Percentiles rank a stretch among this genome's conserved stretches.
These are phyloP conservation scores for Aeschynomene evenia DNA, from an alignment of 306 rosid genomes.

Conservation along the genomic window DNA sequence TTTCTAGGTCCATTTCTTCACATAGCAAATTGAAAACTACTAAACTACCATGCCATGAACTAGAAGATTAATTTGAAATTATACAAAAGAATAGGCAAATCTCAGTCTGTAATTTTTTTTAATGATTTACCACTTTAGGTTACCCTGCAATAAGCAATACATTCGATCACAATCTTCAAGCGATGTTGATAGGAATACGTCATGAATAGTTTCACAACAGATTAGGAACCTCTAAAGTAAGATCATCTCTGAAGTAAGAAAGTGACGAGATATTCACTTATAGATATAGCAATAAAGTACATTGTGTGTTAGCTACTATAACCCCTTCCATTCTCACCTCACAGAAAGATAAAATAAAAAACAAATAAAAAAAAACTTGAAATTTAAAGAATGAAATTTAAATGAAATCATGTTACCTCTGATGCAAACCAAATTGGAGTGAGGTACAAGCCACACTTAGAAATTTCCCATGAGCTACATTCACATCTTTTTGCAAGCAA, in stretches of 20 bases:
- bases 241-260: too few species aligned
- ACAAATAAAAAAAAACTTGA: not conserved
- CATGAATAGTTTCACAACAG: not conserved
- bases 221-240: too few species aligned
- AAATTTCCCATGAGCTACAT: conserved; percentile 53
- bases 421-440: conserved; percentile 71
- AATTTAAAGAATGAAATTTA: not conserved
- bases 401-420: conserved; percentile 50
- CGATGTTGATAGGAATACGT: not conserved
- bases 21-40: not conserved
- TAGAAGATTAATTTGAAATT: not conserved
- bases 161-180: not conserved
- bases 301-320: too few species aligned
- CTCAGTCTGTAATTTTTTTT: not conserved
- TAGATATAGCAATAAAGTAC: too few species aligned
- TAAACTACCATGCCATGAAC: not conserved
- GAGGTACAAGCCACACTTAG: conserved; percentile 54
- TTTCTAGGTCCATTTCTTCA: not conserved
- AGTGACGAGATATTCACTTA: too few species aligned
- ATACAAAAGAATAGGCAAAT: not conserved
- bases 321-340: not conserved
- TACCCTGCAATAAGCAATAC: too few species aligned
- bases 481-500: conserved; percentile 36
- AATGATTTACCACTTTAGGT: not conserved
- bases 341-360: not conserved